Evolutionary conservation across 768 basidiomycete genomes (phyloP).

Genomic region (Suillus cothurnatus): DNA sequence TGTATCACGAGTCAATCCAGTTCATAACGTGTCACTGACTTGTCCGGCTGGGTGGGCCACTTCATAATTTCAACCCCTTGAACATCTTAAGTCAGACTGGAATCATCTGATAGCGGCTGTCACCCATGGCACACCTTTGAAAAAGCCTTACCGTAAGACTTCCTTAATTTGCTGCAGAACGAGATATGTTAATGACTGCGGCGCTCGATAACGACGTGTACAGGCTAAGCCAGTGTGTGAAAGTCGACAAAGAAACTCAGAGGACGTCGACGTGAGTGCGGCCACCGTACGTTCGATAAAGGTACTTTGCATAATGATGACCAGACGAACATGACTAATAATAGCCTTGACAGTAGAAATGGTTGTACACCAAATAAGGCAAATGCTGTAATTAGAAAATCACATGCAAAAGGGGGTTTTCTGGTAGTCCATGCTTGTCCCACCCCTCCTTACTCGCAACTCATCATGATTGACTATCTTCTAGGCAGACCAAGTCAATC

Average conservation of each 20-base stretch:
- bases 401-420: conserved; percentile 33
- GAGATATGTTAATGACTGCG: not conserved
- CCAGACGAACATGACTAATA: conserved; percentile 2
- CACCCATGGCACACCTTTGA: not conserved
- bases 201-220: not conserved
- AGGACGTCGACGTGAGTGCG: not conserved
- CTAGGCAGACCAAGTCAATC: conserved; percentile 83
- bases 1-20: not conserved
- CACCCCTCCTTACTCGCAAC: conserved; percentile 3
- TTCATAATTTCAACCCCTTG: not conserved
- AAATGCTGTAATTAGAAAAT: conserved; percentile 20
- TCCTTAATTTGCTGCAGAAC: not conserved
- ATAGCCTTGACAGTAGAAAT: not conserved
- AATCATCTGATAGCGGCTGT: not conserved
- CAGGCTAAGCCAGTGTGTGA: not conserved
- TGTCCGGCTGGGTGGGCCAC: not conserved
- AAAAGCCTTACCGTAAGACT: not conserved
- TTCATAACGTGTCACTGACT: not conserved
- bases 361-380: conserved; percentile 23
- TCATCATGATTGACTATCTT: conserved; percentile 89
- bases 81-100: not conserved
- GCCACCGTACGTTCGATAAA: not conserved
- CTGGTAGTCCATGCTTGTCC: conserved; percentile 1
- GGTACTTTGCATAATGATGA: no score
- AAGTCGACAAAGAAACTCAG: not conserved